These are phyloP conservation scores for Middelhovenomyces tepae DNA, from an alignment of 805 yeast genomes.

Conservation along the genomic window DNA sequence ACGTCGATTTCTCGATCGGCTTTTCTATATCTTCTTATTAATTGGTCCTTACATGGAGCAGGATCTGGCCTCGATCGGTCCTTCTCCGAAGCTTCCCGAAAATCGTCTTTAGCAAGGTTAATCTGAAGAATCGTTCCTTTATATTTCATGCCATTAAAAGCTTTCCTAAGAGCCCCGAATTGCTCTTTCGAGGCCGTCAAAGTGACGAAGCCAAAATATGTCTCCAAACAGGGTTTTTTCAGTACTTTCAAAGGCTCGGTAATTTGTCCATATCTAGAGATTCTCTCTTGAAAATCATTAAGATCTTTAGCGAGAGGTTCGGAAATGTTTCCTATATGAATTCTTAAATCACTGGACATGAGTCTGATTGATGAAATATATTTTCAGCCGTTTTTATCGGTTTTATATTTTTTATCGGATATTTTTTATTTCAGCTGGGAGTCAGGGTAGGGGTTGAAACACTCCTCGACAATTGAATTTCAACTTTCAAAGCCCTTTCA, in stretches of 20 bases:
- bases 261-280: conserved; percentile 55
- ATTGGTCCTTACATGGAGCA: conserved; percentile 19
- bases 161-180: conserved; percentile 41
- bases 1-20: conserved; percentile 19
- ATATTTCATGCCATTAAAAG: conserved; percentile 63
- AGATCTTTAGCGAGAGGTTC: conserved; percentile 38
- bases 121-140: conserved; percentile 64
- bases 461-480: conserved; percentile 18
- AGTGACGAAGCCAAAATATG: conserved; percentile 58
- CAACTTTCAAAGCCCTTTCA: conserved; percentile 17
- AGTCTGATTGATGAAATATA: too few relatives aligned
- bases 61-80: conserved; percentile 38
- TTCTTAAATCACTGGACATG: conserved; percentile 29
- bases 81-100: conserved; percentile 35
- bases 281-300: conserved; percentile 43
- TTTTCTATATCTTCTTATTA: conserved; percentile 6
- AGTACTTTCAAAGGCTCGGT: conserved; percentile 40
- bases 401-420: too few relatives aligned
- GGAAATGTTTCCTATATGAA: conserved; percentile 68
- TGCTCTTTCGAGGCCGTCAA: conserved; percentile 41
- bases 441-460: neutral
- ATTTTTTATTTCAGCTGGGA: too few relatives aligned
- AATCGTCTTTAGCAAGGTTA: conserved; percentile 53
- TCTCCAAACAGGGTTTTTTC: conserved; percentile 46
- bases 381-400: neutral